Conservation (phyloP, 768 basidiomycete species). For the Ramaria sp. region DNA sequence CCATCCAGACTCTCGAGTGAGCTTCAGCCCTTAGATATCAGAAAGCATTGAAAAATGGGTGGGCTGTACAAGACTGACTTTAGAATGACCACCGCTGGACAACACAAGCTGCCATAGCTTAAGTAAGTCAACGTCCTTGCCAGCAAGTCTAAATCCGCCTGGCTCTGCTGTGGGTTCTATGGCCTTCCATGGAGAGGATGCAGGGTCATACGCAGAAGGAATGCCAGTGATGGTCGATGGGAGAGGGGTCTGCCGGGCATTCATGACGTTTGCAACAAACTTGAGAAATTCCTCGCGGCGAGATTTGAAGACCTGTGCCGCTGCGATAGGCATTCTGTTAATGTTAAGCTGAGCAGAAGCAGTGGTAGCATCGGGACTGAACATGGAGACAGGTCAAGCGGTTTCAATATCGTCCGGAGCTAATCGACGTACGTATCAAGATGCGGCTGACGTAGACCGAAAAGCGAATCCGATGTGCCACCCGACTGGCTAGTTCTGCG, state of each 20-base stretch:
- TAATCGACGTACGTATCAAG: neutral
- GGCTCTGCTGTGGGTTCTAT: conserved; percentile 53
- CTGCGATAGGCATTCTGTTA: conserved; percentile 26
- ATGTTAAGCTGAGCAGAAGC: conserved; percentile 28
- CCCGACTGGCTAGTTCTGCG: conserved; percentile 44
- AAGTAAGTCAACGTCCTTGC: conserved; percentile 69
- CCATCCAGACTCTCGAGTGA: conserved; percentile 40
- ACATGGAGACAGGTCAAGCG: neutral
- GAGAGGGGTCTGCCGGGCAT: conserved; percentile 47
- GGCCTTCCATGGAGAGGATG: conserved; percentile 50
- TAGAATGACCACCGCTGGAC: conserved; percentile 48
- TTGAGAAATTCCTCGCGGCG: conserved; percentile 51
- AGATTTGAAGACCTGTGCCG: conserved; percentile 31
- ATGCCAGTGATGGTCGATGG: conserved; percentile 66
- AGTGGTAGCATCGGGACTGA: neutral
- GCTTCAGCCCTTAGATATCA: neutral
- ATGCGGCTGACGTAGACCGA: conserved; percentile 26
- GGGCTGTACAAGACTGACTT: conserved; percentile 31
- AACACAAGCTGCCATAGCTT: conserved; percentile 56
- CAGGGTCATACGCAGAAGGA: conserved; percentile 50
- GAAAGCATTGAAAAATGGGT: neutral
- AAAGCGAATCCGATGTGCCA: conserved; percentile 54
- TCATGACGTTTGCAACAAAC: conserved; percentile 51
- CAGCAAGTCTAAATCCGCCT: conserved; percentile 58
- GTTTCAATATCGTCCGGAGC: neutral